These are phyloP conservation scores for Alternaria solani DNA, from an alignment of 2,329 filamentous ascomycete species.

Conservation along the genomic window DNA sequence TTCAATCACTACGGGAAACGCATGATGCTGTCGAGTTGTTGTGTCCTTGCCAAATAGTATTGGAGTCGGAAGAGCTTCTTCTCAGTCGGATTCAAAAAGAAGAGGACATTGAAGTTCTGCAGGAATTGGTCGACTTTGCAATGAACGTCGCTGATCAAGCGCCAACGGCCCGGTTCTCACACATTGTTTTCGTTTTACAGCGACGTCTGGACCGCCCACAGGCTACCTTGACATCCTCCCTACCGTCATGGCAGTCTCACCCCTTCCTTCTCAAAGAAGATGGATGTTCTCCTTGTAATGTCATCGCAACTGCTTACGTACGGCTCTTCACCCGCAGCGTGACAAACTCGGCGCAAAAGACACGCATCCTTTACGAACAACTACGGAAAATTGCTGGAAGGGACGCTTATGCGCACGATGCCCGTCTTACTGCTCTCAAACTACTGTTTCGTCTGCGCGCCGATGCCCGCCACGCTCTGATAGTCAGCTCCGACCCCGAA, in stretches of 20 bases:
- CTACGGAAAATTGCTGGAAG: constrained; percentile 45
- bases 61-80: constrained; percentile 67
- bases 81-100: constrained; percentile 69
- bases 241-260: constrained; percentile 28
- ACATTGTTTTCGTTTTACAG: constrained; percentile 54
- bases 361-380: constrained; percentile 56
- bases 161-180: constrained; percentile 65
- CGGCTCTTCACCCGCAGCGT: constrained; percentile 79
- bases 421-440: constrained; percentile 49
- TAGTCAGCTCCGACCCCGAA: constrained; percentile 74
- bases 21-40: constrained; percentile 62
- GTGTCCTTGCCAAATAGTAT: constrained; percentile 65
- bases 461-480: constrained; percentile 80
- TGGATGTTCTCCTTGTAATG: constrained; percentile 67
- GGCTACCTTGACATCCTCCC: constrained; percentile 23
- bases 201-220: constrained; percentile 37
- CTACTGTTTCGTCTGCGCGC: constrained; percentile 80
- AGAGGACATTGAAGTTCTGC: constrained; percentile 69
- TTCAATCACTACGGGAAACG: constrained; percentile 65
- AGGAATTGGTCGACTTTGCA: constrained; percentile 70
- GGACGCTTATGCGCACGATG: constrained; percentile 46
- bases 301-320: constrained; percentile 75
- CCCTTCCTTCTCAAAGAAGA: constrained; percentile 22
- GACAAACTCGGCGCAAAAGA: constrained; percentile 71
- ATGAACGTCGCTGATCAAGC: constrained; percentile 70